Conservation (phyloP, 2,329 filamentous ascomycete genomes). For the Paracoccidioides lutzii region DNA sequence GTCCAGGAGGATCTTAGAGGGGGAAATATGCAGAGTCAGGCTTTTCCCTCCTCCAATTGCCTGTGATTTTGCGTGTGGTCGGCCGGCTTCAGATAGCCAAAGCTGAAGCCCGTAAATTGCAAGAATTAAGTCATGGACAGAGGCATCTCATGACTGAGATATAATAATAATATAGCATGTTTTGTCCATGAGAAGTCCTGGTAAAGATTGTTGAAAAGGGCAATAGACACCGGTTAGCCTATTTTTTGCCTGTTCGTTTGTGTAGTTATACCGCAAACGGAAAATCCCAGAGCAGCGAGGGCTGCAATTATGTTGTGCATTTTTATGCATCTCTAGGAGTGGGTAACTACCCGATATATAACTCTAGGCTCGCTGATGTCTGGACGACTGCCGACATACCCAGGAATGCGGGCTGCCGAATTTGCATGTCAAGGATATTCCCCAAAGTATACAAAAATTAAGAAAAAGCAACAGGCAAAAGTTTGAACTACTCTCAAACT, state of each 20-base stretch:
- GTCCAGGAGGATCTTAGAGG: too few relatives aligned
- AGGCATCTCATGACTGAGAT: too few relatives aligned
- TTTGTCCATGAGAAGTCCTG: too few relatives aligned
- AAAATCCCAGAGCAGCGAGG: too few relatives aligned
- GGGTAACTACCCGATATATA: neutral
- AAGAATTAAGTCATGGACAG: too few relatives aligned
- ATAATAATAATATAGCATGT: too few relatives aligned
- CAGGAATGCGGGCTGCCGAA: neutral
- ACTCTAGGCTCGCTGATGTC: too few relatives aligned
- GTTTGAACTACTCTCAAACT: neutral
- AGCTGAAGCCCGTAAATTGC: neutral
- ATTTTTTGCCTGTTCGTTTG: too few relatives aligned
- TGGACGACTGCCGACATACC: neutral
- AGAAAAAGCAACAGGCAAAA: neutral
- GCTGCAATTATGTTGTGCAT: neutral
- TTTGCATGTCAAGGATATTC: neutral
- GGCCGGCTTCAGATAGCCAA: neutral
- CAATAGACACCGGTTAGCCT: too few relatives aligned
- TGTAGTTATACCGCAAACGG: neutral
- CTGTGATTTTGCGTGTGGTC: neutral
- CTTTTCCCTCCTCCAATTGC: neutral
- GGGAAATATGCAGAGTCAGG: neutral
- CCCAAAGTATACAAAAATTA: neutral
- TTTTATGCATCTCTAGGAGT: neutral
- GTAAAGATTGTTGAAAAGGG: too few relatives aligned